phyloP scores from a whole-genome alignment of 1,284 basidiomycete genomes.

The Ustilago vetiveriae region DNA sequence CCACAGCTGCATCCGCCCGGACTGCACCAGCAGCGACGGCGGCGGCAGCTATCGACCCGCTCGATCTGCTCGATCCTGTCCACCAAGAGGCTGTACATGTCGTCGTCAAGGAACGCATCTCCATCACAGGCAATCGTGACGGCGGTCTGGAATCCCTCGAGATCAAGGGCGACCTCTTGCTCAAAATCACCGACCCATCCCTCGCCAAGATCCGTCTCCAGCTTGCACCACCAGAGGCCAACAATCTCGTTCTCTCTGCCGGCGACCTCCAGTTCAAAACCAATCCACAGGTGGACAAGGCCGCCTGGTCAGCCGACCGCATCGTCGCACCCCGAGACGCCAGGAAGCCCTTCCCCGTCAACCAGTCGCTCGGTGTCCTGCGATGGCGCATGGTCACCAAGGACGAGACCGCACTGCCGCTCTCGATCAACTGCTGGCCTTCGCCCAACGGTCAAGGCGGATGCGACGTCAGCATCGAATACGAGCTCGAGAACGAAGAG shows the following conservation, averaged over 20 bases:
- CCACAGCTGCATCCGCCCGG: conserved; percentile 13
- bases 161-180: conserved; percentile 91
- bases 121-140: conserved; percentile 83
- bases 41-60: conserved; percentile 69
- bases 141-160: conserved; percentile 90
- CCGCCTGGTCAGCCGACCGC: conserved; percentile 74
- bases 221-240: conserved; percentile 71
- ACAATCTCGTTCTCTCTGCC: conserved; percentile 74
- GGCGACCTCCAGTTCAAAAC: conserved; percentile 87
- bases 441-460: conserved; percentile 80
- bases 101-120: conserved; percentile 83
- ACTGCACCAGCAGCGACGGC: conserved; percentile 68
- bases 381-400: conserved; percentile 91
- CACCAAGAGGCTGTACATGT: conserved; percentile 85
- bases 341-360: conserved; percentile 83
- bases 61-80: conserved; percentile 75
- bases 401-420: conserved; percentile 88
- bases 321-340: conserved; percentile 86
- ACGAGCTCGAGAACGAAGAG: conserved; percentile 82
- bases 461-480: conserved; percentile 94
- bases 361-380: conserved; percentile 78
- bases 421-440: conserved; percentile 96
- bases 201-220: conserved; percentile 80
- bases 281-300: conserved; percentile 92
- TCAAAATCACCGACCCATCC: conserved; percentile 81